Evolutionary conservation across 2,329 filamentous ascomycete genomes (phyloP).

Genomic region (Dothidotthia symphoricarpi): DNA sequence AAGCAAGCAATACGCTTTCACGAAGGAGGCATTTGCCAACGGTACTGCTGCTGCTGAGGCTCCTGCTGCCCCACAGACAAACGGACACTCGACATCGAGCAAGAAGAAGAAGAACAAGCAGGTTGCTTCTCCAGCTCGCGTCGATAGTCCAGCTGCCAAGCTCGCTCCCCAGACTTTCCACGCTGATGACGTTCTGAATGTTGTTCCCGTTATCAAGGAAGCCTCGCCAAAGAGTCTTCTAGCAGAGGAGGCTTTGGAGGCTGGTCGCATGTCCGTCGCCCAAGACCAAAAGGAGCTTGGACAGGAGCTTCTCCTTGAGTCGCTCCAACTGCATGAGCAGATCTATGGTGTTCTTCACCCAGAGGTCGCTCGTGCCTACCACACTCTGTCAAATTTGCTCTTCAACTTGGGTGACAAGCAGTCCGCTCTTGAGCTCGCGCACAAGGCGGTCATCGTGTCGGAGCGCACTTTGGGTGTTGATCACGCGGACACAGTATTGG

Average conservation of each 20-base stretch:
- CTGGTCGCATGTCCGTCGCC: constrained; percentile 91
- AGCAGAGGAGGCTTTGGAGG: constrained; percentile 93
- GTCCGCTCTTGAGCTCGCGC: constrained; percentile 88
- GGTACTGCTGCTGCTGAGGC: constrained; percentile 13
- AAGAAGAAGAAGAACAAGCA: constrained; percentile 62
- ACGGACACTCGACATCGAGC: constrained; percentile 40
- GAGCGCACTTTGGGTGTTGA: constrained; percentile 93
- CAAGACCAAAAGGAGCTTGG: constrained; percentile 95
- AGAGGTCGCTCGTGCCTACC: constrained; percentile 93
- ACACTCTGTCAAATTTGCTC: constrained; percentile 91
- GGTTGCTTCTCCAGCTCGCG: constrained; percentile 50
- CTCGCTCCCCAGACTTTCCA: constrained; percentile 64
- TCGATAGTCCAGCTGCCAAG: constrained; percentile 45
- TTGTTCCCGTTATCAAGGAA: constrained; percentile 94
- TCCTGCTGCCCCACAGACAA: constrained; percentile 32
- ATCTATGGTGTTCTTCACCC: constrained; percentile 97
- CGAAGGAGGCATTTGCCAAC: constrained; percentile 35
- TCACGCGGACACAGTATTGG: constrained; percentile 87
- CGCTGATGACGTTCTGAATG: constrained; percentile 82
- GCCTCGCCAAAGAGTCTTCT: constrained; percentile 85
- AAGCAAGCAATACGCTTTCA: constrained; percentile 73
- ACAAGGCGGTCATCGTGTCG: constrained; percentile 93
- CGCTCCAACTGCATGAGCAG: constrained; percentile 92
- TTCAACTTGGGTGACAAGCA: constrained; percentile 98
- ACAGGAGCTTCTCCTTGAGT: constrained; percentile 93